phyloP scores from a whole-genome alignment of 345 rosid genomes.

The Camelina neglecta region DNA sequence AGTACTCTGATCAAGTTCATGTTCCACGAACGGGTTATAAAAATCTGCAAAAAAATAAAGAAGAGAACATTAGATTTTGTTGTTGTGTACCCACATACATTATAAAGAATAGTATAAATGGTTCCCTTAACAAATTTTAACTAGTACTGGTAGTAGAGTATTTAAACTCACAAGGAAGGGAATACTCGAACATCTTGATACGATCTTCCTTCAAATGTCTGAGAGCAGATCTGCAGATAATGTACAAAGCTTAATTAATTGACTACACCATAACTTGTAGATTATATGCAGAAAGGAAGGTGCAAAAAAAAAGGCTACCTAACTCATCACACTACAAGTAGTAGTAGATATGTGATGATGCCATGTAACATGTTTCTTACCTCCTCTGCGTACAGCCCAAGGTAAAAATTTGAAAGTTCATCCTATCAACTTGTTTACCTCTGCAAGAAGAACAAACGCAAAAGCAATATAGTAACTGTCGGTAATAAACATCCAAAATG shows the following conservation, averaged over 20 bases:
- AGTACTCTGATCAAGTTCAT: constrained; percentile 78
- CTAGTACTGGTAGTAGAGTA: background rate
- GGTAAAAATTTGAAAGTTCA: background rate
- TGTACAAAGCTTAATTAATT: background rate
- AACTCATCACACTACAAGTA: background rate
- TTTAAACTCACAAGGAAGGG: background rate
- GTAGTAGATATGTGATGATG: background rate
- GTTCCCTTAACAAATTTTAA: background rate
- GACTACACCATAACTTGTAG: background rate
- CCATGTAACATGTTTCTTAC: background rate
- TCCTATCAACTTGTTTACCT: background rate
- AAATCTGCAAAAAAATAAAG: constrained; percentile 57
- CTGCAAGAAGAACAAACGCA: constrained; percentile 17
- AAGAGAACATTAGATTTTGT: constrained; percentile 5
- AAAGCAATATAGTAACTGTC: background rate
- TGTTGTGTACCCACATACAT: background rate
- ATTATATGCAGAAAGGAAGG: too few species aligned
- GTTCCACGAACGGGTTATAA: constrained; percentile 85
- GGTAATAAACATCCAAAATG: too few species aligned
- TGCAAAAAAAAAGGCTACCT: too few species aligned
- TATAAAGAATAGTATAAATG: background rate
- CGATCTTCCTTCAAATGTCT: background rate
- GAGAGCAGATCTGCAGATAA: background rate
- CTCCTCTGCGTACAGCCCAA: background rate
- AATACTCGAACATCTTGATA: background rate